These are phyloP conservation scores for Vigna hirtella DNA, from an alignment of 306 rosid species.

Conservation along the genomic window DNA sequence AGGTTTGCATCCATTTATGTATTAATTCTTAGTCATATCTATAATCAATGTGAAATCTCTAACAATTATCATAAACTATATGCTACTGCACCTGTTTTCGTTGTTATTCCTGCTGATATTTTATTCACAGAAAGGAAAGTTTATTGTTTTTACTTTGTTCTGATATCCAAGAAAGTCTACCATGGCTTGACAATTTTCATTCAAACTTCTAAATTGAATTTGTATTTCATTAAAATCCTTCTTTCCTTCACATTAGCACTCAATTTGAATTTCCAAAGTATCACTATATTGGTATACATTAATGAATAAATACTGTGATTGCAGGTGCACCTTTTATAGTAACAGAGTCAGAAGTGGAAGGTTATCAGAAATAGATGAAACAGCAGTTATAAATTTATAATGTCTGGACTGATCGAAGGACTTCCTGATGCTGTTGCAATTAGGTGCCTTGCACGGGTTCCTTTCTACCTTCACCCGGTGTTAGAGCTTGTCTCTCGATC, in stretches of 20 bases:
- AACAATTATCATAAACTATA: conserved; percentile 13
- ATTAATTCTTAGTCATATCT: no score
- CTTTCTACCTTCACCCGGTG: conserved; percentile 84
- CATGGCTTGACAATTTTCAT: conserved; percentile 22
- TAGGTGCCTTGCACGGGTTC: conserved; percentile 94
- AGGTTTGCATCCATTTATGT: no score
- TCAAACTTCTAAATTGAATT: conserved; percentile 2
- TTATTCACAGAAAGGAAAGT: not conserved
- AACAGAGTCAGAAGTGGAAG: conserved; percentile 39
- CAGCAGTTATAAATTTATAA: conserved; percentile 53
- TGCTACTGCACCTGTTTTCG: conserved; percentile 18
- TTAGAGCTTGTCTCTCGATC: conserved; percentile 88
- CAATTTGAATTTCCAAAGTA: conserved; percentile 34
- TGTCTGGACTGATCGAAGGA: conserved; percentile 95
- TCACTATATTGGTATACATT: conserved; percentile 12
- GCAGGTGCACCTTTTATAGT: conserved; percentile 44
- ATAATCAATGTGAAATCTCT: no score
- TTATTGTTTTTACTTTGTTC: conserved; percentile 1
- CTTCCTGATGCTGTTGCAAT: conserved; percentile 94
- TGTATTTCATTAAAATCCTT: not conserved
- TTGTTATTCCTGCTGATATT: conserved; percentile 33
- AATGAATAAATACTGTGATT: conserved; percentile 41
- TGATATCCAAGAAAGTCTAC: conserved; percentile 31
- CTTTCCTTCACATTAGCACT: conserved; percentile 5
- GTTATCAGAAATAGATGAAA: conserved; percentile 58